A percentile compares a stretch with the other conserved stretches of the same genome.
Conservation (phyloP, 495 filamentous ascomycete species). For the Podospora sp. region DNA sequence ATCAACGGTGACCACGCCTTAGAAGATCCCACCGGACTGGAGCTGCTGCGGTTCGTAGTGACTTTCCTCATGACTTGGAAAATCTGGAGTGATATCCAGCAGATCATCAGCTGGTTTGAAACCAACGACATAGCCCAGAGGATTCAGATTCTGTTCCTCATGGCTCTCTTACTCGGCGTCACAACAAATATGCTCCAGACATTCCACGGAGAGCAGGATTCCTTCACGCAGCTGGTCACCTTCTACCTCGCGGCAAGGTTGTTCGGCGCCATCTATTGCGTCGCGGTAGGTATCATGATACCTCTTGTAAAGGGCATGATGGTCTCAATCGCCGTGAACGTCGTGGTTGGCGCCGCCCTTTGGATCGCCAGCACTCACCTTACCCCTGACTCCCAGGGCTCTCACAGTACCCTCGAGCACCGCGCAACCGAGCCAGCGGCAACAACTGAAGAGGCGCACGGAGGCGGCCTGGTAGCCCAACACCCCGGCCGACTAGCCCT, state of each 20-base stretch:
- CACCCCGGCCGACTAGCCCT: conserved; percentile 36
- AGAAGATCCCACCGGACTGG: conserved; percentile 48
- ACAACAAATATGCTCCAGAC: conserved; percentile 61
- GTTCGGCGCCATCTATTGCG: conserved; percentile 49
- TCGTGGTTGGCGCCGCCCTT: conserved; percentile 44
- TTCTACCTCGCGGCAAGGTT: conserved; percentile 60
- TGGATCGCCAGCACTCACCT: conserved; percentile 55
- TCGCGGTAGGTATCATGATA: conserved; percentile 46
- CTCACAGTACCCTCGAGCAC: conserved; percentile 40
- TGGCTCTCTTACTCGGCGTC: conserved; percentile 58
- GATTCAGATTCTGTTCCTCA: conserved; percentile 55
- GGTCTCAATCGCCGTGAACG: conserved; percentile 44
- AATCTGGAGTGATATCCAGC: conserved; percentile 59
- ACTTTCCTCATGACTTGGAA: conserved; percentile 60
- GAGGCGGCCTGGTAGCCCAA: background rate
- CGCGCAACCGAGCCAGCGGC: background rate
- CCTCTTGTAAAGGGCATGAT: conserved; percentile 59
- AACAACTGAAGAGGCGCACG: background rate
- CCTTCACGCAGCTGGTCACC: conserved; percentile 55
- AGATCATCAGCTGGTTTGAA: conserved; percentile 60
- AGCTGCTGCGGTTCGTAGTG: conserved; percentile 42
- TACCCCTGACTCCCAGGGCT: conserved; percentile 37
- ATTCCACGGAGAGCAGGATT: conserved; percentile 42
- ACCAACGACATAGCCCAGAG: conserved; percentile 59
- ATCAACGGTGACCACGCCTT: conserved; percentile 60